Percentiles rank a stretch among this genome's conserved stretches.
These are phyloP conservation scores for Hippophae rhamnoides DNA, from an alignment of 306 rosid species.

Conservation along the genomic window DNA sequence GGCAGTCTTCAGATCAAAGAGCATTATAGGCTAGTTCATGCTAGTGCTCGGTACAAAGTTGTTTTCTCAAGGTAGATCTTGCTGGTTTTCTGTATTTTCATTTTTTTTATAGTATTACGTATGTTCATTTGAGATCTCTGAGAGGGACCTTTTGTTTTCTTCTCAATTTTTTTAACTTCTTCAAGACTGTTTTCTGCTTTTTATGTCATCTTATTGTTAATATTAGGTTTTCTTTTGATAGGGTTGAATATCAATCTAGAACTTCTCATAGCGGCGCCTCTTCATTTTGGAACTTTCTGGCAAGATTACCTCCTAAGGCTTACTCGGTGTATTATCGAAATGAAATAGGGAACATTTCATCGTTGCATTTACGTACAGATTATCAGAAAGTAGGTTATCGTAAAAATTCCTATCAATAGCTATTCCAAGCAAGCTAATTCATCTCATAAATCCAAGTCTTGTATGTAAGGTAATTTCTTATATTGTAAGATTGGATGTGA, in stretches of 20 bases:
- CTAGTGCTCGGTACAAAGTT: conserved; percentile 91
- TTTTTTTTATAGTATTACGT: background rate
- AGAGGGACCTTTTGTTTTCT: conserved; percentile 1
- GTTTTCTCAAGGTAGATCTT: conserved; percentile 74
- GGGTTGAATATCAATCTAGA: conserved; percentile 86
- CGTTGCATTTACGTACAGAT: conserved; percentile 76
- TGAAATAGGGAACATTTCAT: conserved; percentile 80
- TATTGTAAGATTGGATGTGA: background rate
- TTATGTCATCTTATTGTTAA: conserved; percentile 3
- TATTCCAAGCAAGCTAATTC: background rate
- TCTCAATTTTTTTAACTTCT: background rate
- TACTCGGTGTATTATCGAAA: conserved; percentile 93
- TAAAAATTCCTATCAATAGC: background rate
- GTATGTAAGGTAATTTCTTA: background rate
- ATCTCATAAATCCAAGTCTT: background rate
- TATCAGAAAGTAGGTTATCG: conserved; percentile 39
- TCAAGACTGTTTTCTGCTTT: conserved; percentile 1
- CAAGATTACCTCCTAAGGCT: conserved; percentile 80
- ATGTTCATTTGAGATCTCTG: background rate
- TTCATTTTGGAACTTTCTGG: conserved; percentile 71
- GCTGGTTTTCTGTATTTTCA: conserved; percentile 9
- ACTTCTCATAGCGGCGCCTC: conserved; percentile 52
- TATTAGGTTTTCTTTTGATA: conserved; percentile 31
- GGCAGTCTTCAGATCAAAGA: conserved; percentile 82
- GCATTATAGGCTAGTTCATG: conserved; percentile 63